phyloP scores from a whole-genome alignment of 225 moss, liverwort and hornwort species.

The Ulota crispa region DNA sequence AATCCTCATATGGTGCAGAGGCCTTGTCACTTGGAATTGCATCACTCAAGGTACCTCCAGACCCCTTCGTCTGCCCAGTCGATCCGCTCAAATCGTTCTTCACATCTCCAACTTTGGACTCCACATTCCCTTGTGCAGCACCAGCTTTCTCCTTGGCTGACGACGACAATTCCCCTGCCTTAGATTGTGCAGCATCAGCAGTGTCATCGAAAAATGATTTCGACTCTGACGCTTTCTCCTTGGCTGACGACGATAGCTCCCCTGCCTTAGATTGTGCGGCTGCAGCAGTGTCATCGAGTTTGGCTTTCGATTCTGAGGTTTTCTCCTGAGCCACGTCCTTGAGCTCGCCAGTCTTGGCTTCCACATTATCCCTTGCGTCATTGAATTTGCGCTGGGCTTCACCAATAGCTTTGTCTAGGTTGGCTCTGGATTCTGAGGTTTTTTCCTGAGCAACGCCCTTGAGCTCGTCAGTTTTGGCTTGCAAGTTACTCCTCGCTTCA shows the following conservation, averaged over 20 bases:
- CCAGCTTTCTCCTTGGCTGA: conserved; percentile 23
- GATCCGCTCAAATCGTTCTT: conserved; percentile 17
- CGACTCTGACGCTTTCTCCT: conserved; percentile 12
- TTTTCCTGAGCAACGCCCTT: neutral
- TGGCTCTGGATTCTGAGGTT: neutral
- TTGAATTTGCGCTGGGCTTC: conserved; percentile 32
- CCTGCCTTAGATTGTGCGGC: conserved; percentile 18
- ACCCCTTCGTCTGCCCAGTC: neutral
- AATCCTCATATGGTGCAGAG: conserved; percentile 26
- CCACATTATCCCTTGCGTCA: conserved; percentile 13
- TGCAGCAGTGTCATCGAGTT: conserved; percentile 8
- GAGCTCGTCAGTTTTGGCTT: conserved; percentile 22
- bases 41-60: neutral
- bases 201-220: conserved; percentile 20
- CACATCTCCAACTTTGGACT: conserved; percentile 11
- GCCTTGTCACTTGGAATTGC: neutral
- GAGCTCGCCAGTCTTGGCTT: conserved; percentile 30
- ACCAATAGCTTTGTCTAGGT: conserved; percentile 10
- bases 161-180: conserved; percentile 23
- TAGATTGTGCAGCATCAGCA: conserved; percentile 28
- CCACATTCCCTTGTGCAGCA: conserved; percentile 16
- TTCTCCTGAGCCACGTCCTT: conserved; percentile 22
- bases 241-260: conserved; percentile 4
- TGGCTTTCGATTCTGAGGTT: conserved; percentile 17
- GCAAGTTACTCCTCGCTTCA: conserved; percentile 1